Percentiles rank a stretch among this genome's conserved stretches.
Conservation (phyloP, 108 stramenopile species). For the Parietichytrium sp. region DNA sequence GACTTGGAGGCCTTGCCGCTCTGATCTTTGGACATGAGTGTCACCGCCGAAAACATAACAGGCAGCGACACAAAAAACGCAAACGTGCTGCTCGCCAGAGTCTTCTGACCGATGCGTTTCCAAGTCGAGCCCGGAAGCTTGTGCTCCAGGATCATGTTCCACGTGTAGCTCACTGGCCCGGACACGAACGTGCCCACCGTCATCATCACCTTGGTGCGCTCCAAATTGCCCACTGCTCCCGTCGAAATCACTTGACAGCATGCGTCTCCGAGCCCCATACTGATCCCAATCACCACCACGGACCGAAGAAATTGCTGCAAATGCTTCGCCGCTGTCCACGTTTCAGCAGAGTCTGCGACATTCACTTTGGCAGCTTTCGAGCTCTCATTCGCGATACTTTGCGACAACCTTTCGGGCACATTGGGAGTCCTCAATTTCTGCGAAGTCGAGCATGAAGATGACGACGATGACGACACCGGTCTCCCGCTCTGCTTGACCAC, state of each 20-base stretch:
- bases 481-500: no score
- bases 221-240: neutral
- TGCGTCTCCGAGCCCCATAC: neutral
- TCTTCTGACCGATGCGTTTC: neutral
- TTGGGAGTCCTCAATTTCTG: no score
- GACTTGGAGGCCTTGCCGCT: neutral
- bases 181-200: neutral
- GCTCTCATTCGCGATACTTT: no score
- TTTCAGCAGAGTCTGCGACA: no score
- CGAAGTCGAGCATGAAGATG: no score
- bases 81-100: conserved; percentile 2
- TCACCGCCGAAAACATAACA: conserved; percentile 22
- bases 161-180: neutral
- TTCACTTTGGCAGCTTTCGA: no score
- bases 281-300: neutral
- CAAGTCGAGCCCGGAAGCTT: neutral
- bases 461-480: no score
- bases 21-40: neutral
- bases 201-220: neutral
- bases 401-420: no score
- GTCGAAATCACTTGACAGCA: neutral
- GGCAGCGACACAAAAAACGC: conserved; percentile 24
- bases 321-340: no score
- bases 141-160: neutral
- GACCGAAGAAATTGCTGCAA: no score